Evolutionary conservation across 352 stramenopile genomes (phyloP), one percentile per base, ranked within the genome.

Genomic region (Elongisporangium prolatum): DNA sequence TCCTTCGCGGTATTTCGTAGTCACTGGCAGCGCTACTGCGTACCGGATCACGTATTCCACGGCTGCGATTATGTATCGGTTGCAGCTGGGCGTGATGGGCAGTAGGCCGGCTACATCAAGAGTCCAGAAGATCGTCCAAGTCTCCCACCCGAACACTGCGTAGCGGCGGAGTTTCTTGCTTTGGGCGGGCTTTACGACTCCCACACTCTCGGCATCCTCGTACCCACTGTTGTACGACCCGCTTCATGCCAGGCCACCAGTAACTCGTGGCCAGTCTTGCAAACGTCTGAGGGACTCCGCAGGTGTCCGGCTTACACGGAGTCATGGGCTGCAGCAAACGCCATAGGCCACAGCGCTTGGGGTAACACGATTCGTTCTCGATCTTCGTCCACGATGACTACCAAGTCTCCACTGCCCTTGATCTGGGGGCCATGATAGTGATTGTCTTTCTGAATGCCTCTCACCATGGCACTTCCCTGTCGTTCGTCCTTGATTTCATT

Each of bases 21-120:
- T 13, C 59, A 63, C 52, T n/a, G 61, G 52, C 7, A 59, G 44
- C 9, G 52, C 54, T 4, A 67, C 48, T 8, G 63, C 59, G 11
- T 48, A 66, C 49, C 54, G 48, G 10, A 47, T 65, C 0, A 59
- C 54, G 24, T 69, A 69, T 18, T 69, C 58, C 2, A 52, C 8
- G 4, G 52, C 16, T 8, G 25, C 59, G 4, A 63, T 40, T 0
- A 53, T 59, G 37, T 61, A 67, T 10, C 59, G 34, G 8, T 70
- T 53, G 3, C 56, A 37, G 0, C 10, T 34, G 1, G 3, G 14
- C 11, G 64, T 56, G 3, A 47, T 17, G 2, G 55, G 48, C 11
- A 64, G 40, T 2, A 59, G 56, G 3, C 59, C 58, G 10, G 54
- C 50, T 0, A 63, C 1, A 49, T 63, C 50, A 0, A 60, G 16